Evolutionary conservation across 306 rosid genomes (phyloP).

Genomic region (Quercus suber): DNA sequence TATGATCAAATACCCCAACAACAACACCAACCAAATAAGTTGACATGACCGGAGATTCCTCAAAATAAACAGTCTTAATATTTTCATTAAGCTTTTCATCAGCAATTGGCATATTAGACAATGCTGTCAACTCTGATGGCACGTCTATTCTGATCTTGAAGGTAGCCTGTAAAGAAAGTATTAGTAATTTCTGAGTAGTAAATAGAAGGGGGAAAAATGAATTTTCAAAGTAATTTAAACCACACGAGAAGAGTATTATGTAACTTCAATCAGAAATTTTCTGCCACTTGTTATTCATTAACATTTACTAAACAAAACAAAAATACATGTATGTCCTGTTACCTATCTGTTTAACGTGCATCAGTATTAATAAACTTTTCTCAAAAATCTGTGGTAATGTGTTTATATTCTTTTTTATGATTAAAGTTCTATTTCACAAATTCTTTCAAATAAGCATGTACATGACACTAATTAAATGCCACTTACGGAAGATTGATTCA

Average conservation of each 20-base stretch:
- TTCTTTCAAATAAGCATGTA: background rate
- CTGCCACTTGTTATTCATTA: too few relatives aligned
- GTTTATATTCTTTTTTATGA: background rate
- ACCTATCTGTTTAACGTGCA: too few relatives aligned
- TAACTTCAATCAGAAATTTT: background rate
- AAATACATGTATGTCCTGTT: too few relatives aligned
- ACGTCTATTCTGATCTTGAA: slow-evolving; percentile 55
- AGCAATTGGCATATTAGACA: slow-evolving; percentile 64
- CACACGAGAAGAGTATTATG: background rate
- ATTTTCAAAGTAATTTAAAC: slow-evolving; percentile 1
- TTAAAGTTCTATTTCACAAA: background rate
- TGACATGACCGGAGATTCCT: slow-evolving; percentile 63
- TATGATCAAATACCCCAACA: slow-evolving; percentile 51
- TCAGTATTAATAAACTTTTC: background rate
- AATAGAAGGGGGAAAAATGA: background rate
- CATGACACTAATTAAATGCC: too few relatives aligned
- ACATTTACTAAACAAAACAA: too few relatives aligned
- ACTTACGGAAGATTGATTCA: background rate
- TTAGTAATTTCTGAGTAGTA: background rate
- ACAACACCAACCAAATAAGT: slow-evolving; percentile 66
- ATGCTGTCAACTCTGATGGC: slow-evolving; percentile 53
- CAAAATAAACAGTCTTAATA: slow-evolving; percentile 43
- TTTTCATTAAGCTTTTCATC: slow-evolving; percentile 44
- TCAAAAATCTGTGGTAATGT: background rate
- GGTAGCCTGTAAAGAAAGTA: slow-evolving; percentile 41